Conservation (phyloP, 305 asterid genomes). For the Fraxinus paxiana region DNA sequence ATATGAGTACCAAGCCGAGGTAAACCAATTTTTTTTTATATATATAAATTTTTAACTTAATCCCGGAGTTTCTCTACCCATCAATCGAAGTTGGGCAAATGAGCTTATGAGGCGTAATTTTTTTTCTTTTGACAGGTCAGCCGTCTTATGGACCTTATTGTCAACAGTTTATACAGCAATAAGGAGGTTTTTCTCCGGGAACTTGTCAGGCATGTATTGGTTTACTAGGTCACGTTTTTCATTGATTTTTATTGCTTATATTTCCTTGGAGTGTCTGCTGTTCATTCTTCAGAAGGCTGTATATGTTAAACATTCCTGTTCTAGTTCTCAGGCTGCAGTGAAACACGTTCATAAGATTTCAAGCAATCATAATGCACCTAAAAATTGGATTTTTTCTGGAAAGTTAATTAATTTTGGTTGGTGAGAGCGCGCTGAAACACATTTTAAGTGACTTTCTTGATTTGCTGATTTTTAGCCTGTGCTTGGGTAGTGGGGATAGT, state of each 20-base stretch:
- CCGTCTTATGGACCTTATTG: constrained; percentile 98
- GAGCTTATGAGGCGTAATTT: not conserved
- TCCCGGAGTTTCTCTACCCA: not conserved
- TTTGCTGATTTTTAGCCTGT: not conserved
- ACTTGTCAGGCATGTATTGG: constrained; percentile 68
- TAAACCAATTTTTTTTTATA: constrained; percentile 19
- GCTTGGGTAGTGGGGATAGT: not conserved
- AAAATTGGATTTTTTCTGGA: not conserved
- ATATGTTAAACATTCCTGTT: not conserved
- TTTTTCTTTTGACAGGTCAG: constrained; percentile 59
- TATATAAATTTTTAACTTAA: no score
- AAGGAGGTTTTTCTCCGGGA: constrained; percentile 96
- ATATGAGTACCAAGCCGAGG: constrained; percentile 98
- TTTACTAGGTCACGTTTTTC: not conserved
- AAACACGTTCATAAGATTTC: not conserved
- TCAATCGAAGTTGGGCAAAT: not conserved
- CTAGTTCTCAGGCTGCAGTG: not conserved
- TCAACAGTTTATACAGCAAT: constrained; percentile 90
- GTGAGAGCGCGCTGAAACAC: not conserved
- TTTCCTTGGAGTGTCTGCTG: not conserved
- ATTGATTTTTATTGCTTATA: not conserved
- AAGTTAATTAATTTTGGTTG: not conserved
- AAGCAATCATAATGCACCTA: not conserved
- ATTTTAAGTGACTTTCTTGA: not conserved
- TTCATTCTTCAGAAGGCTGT: not conserved